phyloP scores from a whole-genome alignment of 2,329 filamentous ascomycete genomes.

The Aureobasidium sp. region DNA sequence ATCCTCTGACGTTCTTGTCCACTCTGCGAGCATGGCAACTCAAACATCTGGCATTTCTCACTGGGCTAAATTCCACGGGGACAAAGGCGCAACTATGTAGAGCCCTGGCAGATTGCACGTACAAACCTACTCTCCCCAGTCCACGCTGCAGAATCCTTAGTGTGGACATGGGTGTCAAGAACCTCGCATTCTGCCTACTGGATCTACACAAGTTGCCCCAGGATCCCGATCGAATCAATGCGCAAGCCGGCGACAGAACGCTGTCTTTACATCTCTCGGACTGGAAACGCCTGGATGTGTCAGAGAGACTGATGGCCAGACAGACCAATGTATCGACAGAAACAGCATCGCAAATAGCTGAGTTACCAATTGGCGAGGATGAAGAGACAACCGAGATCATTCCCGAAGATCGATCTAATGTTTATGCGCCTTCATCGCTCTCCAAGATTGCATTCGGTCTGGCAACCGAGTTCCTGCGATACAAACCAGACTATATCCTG shows the following conservation, averaged over 20 bases:
- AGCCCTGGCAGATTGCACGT: conserved; percentile 36
- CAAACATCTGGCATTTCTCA: conserved; percentile 53
- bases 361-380: background rate
- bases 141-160: conserved; percentile 52
- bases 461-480: conserved; percentile 43
- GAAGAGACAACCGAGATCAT: background rate
- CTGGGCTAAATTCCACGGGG: conserved; percentile 53
- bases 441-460: conserved; percentile 51
- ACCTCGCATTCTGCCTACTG: conserved; percentile 64
- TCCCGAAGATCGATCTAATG: background rate
- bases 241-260: background rate
- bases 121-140: conserved; percentile 27
- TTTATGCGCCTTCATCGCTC: conserved; percentile 42
- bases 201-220: conserved; percentile 18
- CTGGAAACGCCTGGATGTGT: conserved; percentile 33
- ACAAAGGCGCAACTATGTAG: conserved; percentile 50
- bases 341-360: background rate
- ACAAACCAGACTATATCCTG: conserved; percentile 60
- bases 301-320: background rate
- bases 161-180: conserved; percentile 79
- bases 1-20: conserved; percentile 22
- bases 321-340: background rate
- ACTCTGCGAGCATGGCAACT: conserved; percentile 48
- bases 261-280: conserved; percentile 24
- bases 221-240: conserved; percentile 3